Evolutionary conservation across 441 rosid species (phyloP).

Genomic region (Biscutella laevigata): DNA sequence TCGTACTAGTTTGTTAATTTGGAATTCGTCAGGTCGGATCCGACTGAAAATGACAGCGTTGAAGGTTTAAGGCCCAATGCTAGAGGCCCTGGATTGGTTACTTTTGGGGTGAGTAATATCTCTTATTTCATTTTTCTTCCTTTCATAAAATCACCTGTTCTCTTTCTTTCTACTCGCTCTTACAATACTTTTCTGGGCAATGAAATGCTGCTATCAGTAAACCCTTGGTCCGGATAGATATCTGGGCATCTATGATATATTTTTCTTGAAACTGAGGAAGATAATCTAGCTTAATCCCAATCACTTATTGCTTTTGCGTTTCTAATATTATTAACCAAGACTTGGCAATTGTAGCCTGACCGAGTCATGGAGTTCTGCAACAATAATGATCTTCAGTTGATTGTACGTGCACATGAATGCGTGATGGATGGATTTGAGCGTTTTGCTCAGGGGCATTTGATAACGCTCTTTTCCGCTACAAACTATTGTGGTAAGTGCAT

Average conservation of each 20-base stretch:
- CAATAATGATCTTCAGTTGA: constrained; percentile 96
- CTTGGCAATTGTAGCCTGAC: constrained; percentile 62
- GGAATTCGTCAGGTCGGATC: constrained; percentile 68
- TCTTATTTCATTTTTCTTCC: too few species aligned
- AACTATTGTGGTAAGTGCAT: constrained; percentile 80
- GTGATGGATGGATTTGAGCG: constrained; percentile 99
- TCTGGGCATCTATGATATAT: background rate
- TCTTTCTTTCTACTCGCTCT: background rate
- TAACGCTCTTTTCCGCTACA: constrained; percentile 98
- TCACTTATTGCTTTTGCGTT: constrained; percentile 3
- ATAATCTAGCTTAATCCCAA: background rate
- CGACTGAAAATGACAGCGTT: constrained; percentile 97
- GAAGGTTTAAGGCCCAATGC: constrained; percentile 98
- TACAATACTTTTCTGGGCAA: background rate
- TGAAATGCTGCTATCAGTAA: background rate
- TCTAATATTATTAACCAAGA: constrained; percentile 10
- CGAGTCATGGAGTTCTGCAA: constrained; percentile 99
- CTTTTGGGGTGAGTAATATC: too few species aligned
- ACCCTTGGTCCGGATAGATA: background rate
- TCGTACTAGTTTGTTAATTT: constrained; percentile 15
- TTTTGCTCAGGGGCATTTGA: too few species aligned
- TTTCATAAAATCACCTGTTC: background rate
- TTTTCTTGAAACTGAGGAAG: background rate
- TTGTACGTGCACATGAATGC: constrained; percentile 98
- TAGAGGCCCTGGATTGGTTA: constrained; percentile 88